Base-by-base conservation (phyloP, 768 basidiomycete species). In the Kwoniella dejecticola region DNA sequence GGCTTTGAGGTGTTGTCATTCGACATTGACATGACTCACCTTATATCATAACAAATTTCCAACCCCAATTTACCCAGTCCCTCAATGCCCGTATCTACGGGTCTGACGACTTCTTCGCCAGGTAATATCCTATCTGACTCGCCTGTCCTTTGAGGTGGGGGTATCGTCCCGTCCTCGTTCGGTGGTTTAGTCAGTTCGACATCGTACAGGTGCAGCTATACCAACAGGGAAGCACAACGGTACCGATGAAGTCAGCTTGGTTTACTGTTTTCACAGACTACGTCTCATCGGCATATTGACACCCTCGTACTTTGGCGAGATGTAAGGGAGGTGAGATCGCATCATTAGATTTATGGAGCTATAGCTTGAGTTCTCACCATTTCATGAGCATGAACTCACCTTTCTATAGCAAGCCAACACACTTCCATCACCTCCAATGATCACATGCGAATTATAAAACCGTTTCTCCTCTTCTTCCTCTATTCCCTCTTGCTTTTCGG, bases 1-100 rank as follows among this genome's bases (percentile, higher is more conserved):
- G 19, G 42, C 11, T 12, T 6, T 44, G 42, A 6, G 8, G 6
- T 11, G 11, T 19, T 21, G 42, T 44, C 42, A 11, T 11, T 44
- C 11, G 6, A 6, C 21, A 10, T 41, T 0, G 30, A 33, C 1
- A 29, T 30, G 26, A 10, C 64, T 33, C 24, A 69, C 63, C 76
- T 53, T 15, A 77, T 67, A 54, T 77, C 76, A 50, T 77, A 77
- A 52, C 76, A 77, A 27, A 77, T 75, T 63, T 75, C 71, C 24
- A 75, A 45, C 1, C 74, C 76, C 38, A 77, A 53, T 21, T 68
- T 68, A 15, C 76, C 76, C 29, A 75, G 42, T 0, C 57, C 49
- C 19, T 61, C 64, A 21, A 74, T 23, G 4, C 33, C 33, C 15
- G 33, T 36, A 36, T 58, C 40, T 0, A 71, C n/a, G 41, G 71